Percentiles rank a stretch among this genome's conserved stretches.
Conservation (phyloP, 169 alveolate genomes). For the Plasmodium knowlesi region DNA sequence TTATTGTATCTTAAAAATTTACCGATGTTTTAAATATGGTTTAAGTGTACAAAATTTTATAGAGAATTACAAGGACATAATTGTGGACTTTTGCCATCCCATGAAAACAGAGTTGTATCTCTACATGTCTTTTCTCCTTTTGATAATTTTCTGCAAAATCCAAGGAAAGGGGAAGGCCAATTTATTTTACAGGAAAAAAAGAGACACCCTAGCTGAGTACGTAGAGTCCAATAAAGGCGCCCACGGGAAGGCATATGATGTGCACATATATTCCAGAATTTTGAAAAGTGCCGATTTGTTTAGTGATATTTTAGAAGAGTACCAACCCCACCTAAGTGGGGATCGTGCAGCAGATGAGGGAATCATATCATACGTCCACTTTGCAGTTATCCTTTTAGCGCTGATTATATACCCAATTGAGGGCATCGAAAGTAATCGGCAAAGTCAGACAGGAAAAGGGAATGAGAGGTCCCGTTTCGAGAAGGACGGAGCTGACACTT, state of each 20-base stretch:
- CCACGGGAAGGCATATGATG: conserved; percentile 20
- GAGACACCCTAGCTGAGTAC: conserved; percentile 8
- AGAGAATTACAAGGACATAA: conserved; percentile 36
- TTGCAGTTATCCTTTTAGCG: conserved; percentile 28
- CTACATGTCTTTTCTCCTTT: conserved; percentile 65
- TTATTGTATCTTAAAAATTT: conserved; percentile 61
- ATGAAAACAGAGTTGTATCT: conserved; percentile 63
- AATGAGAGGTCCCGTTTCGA: neutral
- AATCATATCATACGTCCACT: conserved; percentile 29
- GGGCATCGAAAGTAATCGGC: neutral
- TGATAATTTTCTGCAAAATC: conserved; percentile 27
- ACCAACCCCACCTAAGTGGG: neutral
- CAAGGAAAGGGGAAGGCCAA: conserved; percentile 17
- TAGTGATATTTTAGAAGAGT: conserved; percentile 17
- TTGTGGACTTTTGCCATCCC: conserved; percentile 14
- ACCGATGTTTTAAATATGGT: conserved; percentile 36
- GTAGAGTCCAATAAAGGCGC: conserved; percentile 12
- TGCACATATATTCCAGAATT: conserved; percentile 39
- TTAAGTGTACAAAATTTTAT: conserved; percentile 18
- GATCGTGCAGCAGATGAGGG: neutral
- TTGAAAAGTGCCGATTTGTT: conserved; percentile 57
- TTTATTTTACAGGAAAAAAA: conserved; percentile 41
- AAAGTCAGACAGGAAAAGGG: neutral
- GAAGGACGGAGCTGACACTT: neutral
- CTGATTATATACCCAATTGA: conserved; percentile 47